Conservation (phyloP, 1,284 basidiomycete genomes). For the Puccinia brachypodii region DNA sequence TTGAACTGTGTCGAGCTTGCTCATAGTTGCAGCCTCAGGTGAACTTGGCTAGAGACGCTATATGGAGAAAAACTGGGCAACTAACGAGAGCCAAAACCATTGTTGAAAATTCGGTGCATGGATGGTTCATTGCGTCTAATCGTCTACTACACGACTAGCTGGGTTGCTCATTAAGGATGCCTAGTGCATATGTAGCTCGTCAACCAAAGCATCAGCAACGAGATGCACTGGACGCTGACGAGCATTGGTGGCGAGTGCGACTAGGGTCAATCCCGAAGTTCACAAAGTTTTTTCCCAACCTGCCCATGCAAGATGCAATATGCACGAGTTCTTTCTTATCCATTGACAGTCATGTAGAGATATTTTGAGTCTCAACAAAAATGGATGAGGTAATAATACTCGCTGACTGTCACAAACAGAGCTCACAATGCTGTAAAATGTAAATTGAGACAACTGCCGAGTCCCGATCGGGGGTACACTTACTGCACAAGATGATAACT, state of each 20-base stretch:
- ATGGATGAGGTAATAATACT: neutral
- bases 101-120: neutral
- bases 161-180: slow-evolving; percentile 12
- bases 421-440: neutral
- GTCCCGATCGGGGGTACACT: neutral
- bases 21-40: neutral
- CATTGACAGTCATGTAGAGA: neutral
- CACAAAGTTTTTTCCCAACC: neutral
- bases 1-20: slow-evolving; percentile 8
- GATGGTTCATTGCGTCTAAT: neutral
- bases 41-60: slow-evolving; percentile 10
- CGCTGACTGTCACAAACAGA: neutral
- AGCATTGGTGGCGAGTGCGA: neutral
- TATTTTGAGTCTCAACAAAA: neutral
- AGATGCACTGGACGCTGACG: neutral
- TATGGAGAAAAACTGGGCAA: neutral
- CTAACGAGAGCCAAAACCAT: neutral
- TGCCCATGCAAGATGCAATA: too few relatives aligned
- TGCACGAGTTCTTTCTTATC: neutral
- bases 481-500: too few relatives aligned
- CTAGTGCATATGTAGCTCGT: neutral
- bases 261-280: neutral
- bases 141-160: slow-evolving; percentile 30
- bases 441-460: neutral
- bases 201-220: slow-evolving; percentile 8